Conservation (phyloP, 257 asterid species). For the Petunia axillaris region DNA sequence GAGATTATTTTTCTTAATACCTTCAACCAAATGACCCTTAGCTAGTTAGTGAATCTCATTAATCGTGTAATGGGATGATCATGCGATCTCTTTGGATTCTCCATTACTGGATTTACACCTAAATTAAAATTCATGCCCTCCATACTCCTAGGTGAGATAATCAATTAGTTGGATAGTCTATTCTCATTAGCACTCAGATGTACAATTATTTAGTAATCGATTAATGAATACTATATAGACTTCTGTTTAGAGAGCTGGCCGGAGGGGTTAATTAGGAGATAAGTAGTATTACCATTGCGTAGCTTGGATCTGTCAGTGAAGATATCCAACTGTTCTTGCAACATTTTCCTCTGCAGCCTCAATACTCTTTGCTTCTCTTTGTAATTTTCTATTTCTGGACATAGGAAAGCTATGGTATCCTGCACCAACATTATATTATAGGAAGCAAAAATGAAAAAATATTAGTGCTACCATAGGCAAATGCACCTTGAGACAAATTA, state of each 20-base stretch:
- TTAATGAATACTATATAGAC: not conserved
- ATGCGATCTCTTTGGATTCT: too few species aligned
- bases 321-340: conserved; percentile 24
- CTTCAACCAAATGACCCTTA: too few species aligned
- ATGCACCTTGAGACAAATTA: too few species aligned
- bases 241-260: not conserved
- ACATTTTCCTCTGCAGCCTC: not conserved
- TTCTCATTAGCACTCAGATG: not conserved
- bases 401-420: conserved; percentile 18
- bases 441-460: not conserved
- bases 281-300: conserved; percentile 5
- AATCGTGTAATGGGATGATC: too few species aligned
- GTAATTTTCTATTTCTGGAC: conserved; percentile 12
- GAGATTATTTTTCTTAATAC: not conserved
- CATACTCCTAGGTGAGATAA: too few species aligned
- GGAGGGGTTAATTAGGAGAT: too few species aligned
- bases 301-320: conserved; percentile 6
- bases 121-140: too few species aligned
- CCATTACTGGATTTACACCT: too few species aligned
- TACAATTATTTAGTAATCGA: not conserved
- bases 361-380: not conserved
- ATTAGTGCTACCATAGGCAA: not conserved
- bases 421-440: not conserved
- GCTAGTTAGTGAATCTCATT: too few species aligned
- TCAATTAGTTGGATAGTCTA: too few species aligned